These are phyloP conservation scores for Hydrangea macrophylla DNA, from an alignment of 148 eudicot species.

Conservation along the genomic window DNA sequence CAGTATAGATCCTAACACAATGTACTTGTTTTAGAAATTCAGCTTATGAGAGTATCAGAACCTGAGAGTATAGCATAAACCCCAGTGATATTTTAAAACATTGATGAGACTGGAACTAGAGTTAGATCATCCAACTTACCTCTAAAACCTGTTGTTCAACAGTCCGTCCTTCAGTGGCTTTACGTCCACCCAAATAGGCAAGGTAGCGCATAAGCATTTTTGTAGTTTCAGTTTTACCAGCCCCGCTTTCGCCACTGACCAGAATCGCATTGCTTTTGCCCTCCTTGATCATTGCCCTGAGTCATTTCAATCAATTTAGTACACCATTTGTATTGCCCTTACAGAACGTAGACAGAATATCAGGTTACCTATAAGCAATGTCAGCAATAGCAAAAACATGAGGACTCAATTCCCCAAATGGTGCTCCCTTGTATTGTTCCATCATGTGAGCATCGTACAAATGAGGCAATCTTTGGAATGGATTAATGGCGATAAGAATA, in stretches of 20 bases:
- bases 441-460: slow-evolving; percentile 78
- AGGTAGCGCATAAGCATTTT: slow-evolving; percentile 97
- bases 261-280: slow-evolving; percentile 84
- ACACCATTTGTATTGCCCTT: neutral
- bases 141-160: slow-evolving; percentile 96
- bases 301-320: slow-evolving; percentile 19
- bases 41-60: neutral
- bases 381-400: slow-evolving; percentile 95
- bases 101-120: neutral
- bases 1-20: neutral
- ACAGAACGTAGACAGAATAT: slow-evolving; percentile 3
- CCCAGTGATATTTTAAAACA: neutral
- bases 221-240: slow-evolving; percentile 94
- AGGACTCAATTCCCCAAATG: slow-evolving; percentile 84
- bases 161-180: slow-evolving; percentile 81
- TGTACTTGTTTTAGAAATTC: neutral
- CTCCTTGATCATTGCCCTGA: slow-evolving; percentile 90
- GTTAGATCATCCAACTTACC: slow-evolving; percentile 39
- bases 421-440: slow-evolving; percentile 89
- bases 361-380: slow-evolving; percentile 71
- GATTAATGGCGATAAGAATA: slow-evolving; percentile 94
- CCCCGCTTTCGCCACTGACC: slow-evolving; percentile 98
- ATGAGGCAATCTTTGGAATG: slow-evolving; percentile 89
- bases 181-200: slow-evolving; percentile 90
- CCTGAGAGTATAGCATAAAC: neutral